Evolutionary conservation across 2,329 filamentous ascomycete species (phyloP).

Genomic region (Aureobasidium uvarum): DNA sequence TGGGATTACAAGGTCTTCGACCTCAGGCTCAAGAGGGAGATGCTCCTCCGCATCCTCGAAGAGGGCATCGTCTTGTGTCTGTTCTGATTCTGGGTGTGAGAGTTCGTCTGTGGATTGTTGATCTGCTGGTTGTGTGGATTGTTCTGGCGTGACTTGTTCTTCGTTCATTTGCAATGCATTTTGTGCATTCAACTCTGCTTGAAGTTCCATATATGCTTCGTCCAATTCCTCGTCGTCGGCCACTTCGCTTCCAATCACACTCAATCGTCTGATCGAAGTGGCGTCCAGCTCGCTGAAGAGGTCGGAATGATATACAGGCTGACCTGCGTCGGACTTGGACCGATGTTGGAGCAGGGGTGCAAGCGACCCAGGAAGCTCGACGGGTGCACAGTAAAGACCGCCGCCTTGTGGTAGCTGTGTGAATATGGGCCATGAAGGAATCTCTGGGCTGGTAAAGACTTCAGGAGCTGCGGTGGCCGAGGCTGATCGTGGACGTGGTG

Average conservation of each 20-base stretch:
- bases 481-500: conserved; percentile 15
- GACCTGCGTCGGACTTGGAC: conserved; percentile 11
- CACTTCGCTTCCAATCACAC: conserved; percentile 4
- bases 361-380: conserved; percentile 14
- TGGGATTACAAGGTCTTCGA: neutral
- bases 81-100: neutral
- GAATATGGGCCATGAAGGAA: conserved; percentile 13
- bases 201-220: conserved; percentile 2
- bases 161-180: neutral
- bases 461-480: conserved; percentile 26
- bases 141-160: neutral
- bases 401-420: neutral
- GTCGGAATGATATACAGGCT: neutral
- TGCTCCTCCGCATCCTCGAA: conserved; percentile 10
- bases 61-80: neutral
- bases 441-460: conserved; percentile 10
- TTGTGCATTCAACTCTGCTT: conserved; percentile 8
- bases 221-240: neutral
- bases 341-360: conserved; percentile 14
- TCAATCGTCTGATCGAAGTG: conserved; percentile 18
- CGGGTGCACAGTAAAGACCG: conserved; percentile 18
- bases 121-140: neutral
- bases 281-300: conserved; percentile 25
- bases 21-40: neutral
- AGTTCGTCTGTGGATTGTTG: neutral